Base-by-base conservation (phyloP, 2,329 filamentous ascomycete species). In the Microcyclosporella mali region DNA sequence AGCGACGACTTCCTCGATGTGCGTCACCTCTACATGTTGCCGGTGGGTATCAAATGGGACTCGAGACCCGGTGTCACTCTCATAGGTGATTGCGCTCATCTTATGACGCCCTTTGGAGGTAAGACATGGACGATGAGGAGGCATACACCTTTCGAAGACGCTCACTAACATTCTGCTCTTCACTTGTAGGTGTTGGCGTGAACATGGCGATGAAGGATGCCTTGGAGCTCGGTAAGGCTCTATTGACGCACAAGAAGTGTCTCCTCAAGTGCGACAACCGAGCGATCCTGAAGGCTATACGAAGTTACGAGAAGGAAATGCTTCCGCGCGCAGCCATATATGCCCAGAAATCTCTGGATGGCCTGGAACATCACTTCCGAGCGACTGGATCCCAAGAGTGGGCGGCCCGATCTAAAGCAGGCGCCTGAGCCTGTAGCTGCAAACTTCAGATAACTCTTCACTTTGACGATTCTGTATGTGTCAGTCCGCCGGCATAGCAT, bases 161-260 rank as follows among this genome's bases (percentile, higher is more conserved):
- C 1, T 73, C 74, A 0, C 77, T 73, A 17, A 35, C 35, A 49
- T 32, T n/a, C n/a, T n/a, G n/a, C n/a, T n/a, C n/a, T n/a, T n/a
- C n/a, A n/a, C n/a, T n/a, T n/a, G n/a, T n/a, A n/a, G n/a, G 33
- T 16, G 40, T 31, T 7, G 40, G 33, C 27, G 40, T 42, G 2
- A 37, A 42, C 17, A 27, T 30, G 15, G 40, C 40, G 8, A 31
- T 42, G 40, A 19, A 4, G 10, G 40, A 37, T 28, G 21, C 25
- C 10, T 35, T 31, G 2, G 12, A 27, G n/a, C 33, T 42, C 2
- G 40, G 33, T 6, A 56, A 63, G 19, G 64, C 66, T 6, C 71
- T 77, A 46, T 54, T 66, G 27, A n/a, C 17, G 6, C 33, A 21
- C 7, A 43, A 55, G 32, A 35, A 48, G 31, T 52, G 35, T 46